Conservation (phyloP, 306 rosid genomes). For the Cucumis sativus region DNA sequence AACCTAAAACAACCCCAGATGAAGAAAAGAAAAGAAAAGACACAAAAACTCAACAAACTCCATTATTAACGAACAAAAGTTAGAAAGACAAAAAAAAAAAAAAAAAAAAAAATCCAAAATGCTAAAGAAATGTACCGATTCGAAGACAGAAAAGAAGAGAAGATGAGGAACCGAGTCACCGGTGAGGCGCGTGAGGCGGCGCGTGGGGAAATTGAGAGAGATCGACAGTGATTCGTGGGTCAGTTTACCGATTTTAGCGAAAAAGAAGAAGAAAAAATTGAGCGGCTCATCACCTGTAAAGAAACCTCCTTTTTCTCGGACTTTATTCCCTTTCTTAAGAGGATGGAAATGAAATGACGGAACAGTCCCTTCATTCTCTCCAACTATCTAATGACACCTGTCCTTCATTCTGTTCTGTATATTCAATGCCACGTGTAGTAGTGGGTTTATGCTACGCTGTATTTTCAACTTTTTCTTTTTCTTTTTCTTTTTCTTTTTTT, state of each 20-base stretch:
- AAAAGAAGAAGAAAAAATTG: background rate
- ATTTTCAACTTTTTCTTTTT: no score
- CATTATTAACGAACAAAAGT: background rate
- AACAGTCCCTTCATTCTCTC: background rate
- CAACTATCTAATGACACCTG: background rate
- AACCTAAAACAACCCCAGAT: constrained; percentile 11
- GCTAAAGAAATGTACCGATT: constrained; percentile 2
- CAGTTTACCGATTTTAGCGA: background rate
- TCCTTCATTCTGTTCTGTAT: background rate
- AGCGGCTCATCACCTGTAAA: constrained; percentile 21
- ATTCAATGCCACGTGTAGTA: background rate
- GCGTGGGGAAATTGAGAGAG: constrained; percentile 27
- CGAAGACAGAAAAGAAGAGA: constrained; percentile 24
- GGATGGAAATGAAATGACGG: background rate
- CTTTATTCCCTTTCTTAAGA: background rate
- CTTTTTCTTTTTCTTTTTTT: no score
- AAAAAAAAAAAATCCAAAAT: background rate
- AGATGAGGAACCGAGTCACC: constrained; percentile 17
- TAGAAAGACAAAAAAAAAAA: background rate
- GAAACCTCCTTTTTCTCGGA: constrained; percentile 13
- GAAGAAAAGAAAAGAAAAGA: background rate
- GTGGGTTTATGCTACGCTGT: no score
- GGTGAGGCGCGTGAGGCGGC: constrained; percentile 21
- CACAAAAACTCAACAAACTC: background rate
- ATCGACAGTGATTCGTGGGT: background rate